Conservation (phyloP, 176 grass and related monocot genomes). For the Chrysopogon serrulatus region DNA sequence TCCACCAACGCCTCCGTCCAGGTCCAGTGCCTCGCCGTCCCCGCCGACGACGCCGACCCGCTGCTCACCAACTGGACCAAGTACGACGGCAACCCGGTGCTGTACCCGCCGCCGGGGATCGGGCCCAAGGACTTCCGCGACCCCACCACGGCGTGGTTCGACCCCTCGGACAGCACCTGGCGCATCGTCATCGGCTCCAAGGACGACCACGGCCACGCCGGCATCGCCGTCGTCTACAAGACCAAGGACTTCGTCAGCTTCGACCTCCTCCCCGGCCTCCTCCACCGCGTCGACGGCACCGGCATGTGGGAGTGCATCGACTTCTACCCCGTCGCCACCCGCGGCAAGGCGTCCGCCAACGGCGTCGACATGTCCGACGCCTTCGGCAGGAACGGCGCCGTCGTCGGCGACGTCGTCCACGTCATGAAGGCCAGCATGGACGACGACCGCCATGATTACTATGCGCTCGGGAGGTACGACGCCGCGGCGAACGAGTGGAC, state of each 20-base stretch:
- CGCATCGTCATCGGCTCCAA: conserved; percentile 73
- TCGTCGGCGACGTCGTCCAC: conserved; percentile 32
- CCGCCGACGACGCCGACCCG: conserved; percentile 51
- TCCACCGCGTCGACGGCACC: conserved; percentile 35
- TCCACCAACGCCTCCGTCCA: conserved; percentile 56
- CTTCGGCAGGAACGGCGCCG: not conserved
- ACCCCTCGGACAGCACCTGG: conserved; percentile 40
- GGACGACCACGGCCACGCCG: conserved; percentile 31
- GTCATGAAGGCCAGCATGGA: conserved; percentile 94
- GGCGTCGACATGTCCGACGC: conserved; percentile 45
- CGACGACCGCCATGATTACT: conserved; percentile 88
- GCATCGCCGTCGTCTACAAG: conserved; percentile 45
- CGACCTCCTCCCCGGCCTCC: conserved; percentile 38
- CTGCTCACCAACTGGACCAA: conserved; percentile 74
- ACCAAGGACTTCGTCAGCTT: conserved; percentile 43
- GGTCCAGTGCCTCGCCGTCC: conserved; percentile 81
- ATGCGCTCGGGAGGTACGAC: conserved; percentile 62
- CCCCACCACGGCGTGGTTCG: conserved; percentile 76
- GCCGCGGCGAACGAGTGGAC: conserved; percentile 37
- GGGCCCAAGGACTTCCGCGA: conserved; percentile 63
- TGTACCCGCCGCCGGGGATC: conserved; percentile 44
- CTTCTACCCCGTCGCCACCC: conserved; percentile 50
- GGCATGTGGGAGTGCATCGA: conserved; percentile 97
- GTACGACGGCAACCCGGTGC: conserved; percentile 57
- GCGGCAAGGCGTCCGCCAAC: not conserved